These are phyloP conservation scores for Babesia bigemina DNA, from an alignment of 169 alveolate genomes.

Conservation along the genomic window DNA sequence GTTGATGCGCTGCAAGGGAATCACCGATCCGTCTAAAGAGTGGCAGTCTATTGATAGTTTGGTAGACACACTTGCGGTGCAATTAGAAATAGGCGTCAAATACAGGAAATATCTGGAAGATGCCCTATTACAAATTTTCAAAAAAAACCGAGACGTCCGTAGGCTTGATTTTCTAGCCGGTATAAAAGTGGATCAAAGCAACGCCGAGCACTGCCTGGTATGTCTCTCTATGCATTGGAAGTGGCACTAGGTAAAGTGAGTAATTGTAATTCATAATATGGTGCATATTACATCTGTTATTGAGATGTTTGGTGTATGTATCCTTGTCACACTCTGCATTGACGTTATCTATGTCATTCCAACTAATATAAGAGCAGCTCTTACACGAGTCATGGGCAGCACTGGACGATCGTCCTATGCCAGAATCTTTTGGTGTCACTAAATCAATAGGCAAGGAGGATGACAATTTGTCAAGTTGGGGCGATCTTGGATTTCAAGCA, in stretches of 20 bases:
- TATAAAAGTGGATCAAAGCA: slow-evolving; percentile 1
- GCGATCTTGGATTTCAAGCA: slow-evolving; percentile 66
- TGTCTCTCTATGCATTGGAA: neutral
- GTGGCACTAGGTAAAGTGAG: no score
- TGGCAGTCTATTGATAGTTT: neutral
- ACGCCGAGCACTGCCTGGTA: slow-evolving; percentile 14
- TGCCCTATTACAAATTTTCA: slow-evolving; percentile 3
- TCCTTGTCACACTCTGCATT: neutral
- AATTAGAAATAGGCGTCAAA: neutral
- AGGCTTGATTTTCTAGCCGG: neutral
- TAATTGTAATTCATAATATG: no score
- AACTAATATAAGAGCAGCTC: slow-evolving; percentile 4
- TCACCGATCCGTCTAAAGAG: neutral
- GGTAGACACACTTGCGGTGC: neutral
- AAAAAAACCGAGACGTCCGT: neutral
- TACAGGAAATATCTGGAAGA: slow-evolving; percentile 1
- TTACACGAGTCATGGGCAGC: slow-evolving; percentile 46
- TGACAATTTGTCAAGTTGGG: slow-evolving; percentile 48
- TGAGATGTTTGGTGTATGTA: no score
- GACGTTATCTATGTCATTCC: neutral
- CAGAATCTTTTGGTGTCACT: slow-evolving; percentile 50
- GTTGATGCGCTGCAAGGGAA: neutral
- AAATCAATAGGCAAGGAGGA: slow-evolving; percentile 26
- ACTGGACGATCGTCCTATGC: slow-evolving; percentile 33
- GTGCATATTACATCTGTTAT: no score